Evolutionary conservation across 2,329 filamentous ascomycete genomes (phyloP), one percentile per base, ranked within the genome.

Genomic region (Penicillium paneum): DNA sequence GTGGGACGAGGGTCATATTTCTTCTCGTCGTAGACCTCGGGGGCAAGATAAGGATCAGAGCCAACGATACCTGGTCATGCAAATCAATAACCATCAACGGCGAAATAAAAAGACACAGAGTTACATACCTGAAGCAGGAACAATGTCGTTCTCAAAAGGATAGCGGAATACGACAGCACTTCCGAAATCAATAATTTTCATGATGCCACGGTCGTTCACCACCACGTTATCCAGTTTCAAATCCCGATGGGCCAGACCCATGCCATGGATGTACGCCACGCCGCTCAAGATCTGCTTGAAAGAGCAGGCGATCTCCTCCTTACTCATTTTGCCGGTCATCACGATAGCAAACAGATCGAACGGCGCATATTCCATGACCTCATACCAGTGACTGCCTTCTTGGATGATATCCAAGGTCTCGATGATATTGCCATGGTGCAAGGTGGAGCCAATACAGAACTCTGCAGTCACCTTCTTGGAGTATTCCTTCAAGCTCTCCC

Each of bases 111-210:
- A 7, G 45, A 35, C 21, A 31, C 7, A 17, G 15, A 8, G 34
- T 34, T 24, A 74, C 87, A 76, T 76, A 94, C 91, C 91, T 71
- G 85, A 87, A 35, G 91, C 89, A 41, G 87, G 79, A 13, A 94
- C 90, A 54, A 92, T 85, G 49, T 90, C 90, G 61, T 87, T 91
- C 75, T 99, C 94, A 68, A 99, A 97, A 0, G 94, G 94, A 79
- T 99, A 99, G 67, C 90, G 87, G 78, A 96, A 99, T 38, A 99
- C 93, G 62, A 94, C 92, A 0, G 94, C 93, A 76, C 92, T 97
- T 26, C 94, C 94, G 74, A 99, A 99, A 73, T 99, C 94, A 67
- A 99, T 99, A 61, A 99, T 89, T 75, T 99, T 99, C 91, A 99
- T 96, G 65, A 99, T 97, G 2, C 94, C 94, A 67, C 89, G 85